Base-by-base conservation (phyloP, 2,329 filamentous ascomycete genomes). In the Penicillium thymicola region DNA sequence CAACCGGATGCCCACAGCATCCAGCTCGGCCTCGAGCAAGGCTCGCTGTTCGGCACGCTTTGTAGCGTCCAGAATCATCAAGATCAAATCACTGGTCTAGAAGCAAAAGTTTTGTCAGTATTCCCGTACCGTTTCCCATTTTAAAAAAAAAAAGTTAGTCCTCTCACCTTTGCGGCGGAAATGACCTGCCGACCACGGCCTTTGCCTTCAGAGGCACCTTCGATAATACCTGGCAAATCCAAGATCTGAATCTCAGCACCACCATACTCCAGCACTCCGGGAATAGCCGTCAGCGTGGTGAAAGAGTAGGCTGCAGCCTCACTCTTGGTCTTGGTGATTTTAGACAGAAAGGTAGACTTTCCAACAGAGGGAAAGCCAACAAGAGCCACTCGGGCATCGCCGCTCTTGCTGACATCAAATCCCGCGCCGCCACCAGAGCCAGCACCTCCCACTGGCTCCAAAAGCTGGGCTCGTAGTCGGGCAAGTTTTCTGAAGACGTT, bases 351-450 rank as follows among this genome's bases (percentile, higher is more conserved):
- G 0, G 94, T 99, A 2, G 94, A 99, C 79, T 99, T 99, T 73
- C 94, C 94, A 50, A 99, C 94, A 0, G 95, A 99, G 0, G 95
- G 94, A 68, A 99, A 99, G n/a, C 94, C 94, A 52, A 99, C 95
- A 2, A 99, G 85, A 2, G 95, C 92, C 77, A 99, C 97, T 69
- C 94, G 87, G 14, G 94, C 94, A 80, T 99, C 94, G 61, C 94
- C 94, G 64, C 89, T 93, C 78, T 99, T 99, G 74, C 89, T 94
- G 41, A 99, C 94, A 71, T 93, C 89, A 74, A 81, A 99, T 10
- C 94, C 94, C 3, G 88, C 78, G 25, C 94, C 93, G 16, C 86
- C 89, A 11, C 89, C 88, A 16, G 85, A 83, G 36, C 91, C 90
- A 10, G 89, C 81, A 40, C 92, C 92, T 3, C 89, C 87, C 0